Percentiles rank a stretch among this genome's conserved stretches.
These are phyloP conservation scores for Linnemannia zychae DNA, from an alignment of 192 early-diverging fungal genomes.

Conservation along the genomic window DNA sequence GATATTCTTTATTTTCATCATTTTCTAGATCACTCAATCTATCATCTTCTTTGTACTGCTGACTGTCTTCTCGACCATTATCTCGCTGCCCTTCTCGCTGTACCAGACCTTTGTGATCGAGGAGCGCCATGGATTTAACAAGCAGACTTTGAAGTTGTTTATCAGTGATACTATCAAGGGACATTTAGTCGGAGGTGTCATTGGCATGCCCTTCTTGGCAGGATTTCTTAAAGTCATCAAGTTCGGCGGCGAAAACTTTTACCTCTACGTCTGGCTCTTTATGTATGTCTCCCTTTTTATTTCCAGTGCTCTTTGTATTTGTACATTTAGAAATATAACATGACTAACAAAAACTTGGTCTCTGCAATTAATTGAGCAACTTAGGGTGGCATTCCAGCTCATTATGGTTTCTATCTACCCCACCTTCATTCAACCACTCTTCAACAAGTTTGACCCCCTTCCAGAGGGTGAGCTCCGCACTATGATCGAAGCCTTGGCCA, in stretches of 20 bases:
- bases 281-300: constrained; percentile 65
- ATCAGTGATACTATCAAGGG: constrained; percentile 85
- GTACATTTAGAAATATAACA: not conserved
- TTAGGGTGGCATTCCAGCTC: constrained; percentile 76
- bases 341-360: not conserved
- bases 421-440: constrained; percentile 97
- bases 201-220: constrained; percentile 85
- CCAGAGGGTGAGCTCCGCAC: constrained; percentile 83
- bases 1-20: not conserved
- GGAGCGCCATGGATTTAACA: constrained; percentile 96
- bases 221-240: constrained; percentile 87
- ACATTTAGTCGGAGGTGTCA: constrained; percentile 72
- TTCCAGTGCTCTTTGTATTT: not conserved
- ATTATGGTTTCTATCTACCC: constrained; percentile 88
- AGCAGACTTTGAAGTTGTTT: constrained; percentile 86
- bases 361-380: not conserved
- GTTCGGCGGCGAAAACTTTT: constrained; percentile 86
- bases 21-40: constrained; percentile 82
- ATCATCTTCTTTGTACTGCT: constrained; percentile 79
- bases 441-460: constrained; percentile 95
- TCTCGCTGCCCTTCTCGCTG: constrained; percentile 84
- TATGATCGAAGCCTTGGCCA: constrained; percentile 86
- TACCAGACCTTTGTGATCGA: constrained; percentile 98
- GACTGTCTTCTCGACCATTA: constrained; percentile 68
- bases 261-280: constrained; percentile 92